These are phyloP conservation scores for Suhomyces sp. DNA, from an alignment of 805 yeast genomes.

Conservation along the genomic window DNA sequence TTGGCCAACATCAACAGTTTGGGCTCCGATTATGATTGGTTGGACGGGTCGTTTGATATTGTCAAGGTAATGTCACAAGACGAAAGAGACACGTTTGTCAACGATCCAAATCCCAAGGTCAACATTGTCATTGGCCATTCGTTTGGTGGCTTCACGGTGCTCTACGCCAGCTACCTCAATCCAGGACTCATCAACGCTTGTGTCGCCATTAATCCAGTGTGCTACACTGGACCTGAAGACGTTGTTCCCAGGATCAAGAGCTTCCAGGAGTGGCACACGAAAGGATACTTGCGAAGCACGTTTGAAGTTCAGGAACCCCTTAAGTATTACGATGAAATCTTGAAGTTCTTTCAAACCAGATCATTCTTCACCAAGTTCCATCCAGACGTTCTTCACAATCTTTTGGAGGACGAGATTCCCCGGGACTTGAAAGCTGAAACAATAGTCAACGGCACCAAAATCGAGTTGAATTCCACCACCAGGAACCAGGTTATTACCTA, in stretches of 20 bases:
- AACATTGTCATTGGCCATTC: constrained; percentile 68
- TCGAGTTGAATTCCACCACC: constrained; percentile 38
- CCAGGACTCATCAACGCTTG: constrained; percentile 56
- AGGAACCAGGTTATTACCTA: constrained; percentile 34
- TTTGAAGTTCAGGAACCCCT: too few relatives aligned
- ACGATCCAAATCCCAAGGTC: constrained; percentile 31
- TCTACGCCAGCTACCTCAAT: constrained; percentile 48
- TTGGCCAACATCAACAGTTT: constrained; percentile 52
- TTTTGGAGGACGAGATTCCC: constrained; percentile 5
- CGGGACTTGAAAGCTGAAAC: constrained; percentile 38
- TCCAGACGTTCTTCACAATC: neutral
- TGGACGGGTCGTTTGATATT: constrained; percentile 64
- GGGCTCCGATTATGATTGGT: constrained; percentile 60
- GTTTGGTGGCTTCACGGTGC: constrained; percentile 62
- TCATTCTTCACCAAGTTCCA: constrained; percentile 1
- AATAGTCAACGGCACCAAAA: constrained; percentile 42
- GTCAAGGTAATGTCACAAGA: constrained; percentile 44
- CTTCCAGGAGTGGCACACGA: constrained; percentile 37
- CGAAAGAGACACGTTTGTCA: constrained; percentile 27
- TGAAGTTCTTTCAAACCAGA: neutral
- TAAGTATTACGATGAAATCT: too few relatives aligned
- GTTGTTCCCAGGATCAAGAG: constrained; percentile 48
- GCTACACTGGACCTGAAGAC: constrained; percentile 33
- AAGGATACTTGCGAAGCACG: constrained; percentile 46
- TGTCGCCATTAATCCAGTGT: constrained; percentile 62